phyloP scores from a whole-genome alignment of 768 basidiomycete genomes.

The Lenzites betulinus region DNA sequence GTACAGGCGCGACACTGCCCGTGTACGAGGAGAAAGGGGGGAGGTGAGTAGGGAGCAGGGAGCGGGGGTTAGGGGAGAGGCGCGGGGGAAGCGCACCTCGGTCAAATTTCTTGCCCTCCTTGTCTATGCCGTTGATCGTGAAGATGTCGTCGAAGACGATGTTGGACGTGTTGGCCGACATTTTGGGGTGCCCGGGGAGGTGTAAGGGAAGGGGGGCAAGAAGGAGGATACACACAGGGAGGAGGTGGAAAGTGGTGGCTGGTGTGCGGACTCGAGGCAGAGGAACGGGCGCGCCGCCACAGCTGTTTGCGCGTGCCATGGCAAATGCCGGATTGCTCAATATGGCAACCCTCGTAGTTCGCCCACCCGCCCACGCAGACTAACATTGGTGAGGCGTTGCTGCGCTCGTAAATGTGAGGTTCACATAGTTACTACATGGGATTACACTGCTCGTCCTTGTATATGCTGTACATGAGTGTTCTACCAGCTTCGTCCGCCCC shows the following conservation, averaged over 20 bases:
- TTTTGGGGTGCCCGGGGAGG: not conserved
- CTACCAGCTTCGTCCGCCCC: conserved; percentile 36
- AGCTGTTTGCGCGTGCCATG: not conserved
- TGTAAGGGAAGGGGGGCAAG: not conserved
- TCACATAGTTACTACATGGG: not conserved
- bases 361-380: not conserved
- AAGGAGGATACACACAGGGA: not conserved
- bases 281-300: not conserved
- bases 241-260: not conserved
- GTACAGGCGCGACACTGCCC: conserved; percentile 88
- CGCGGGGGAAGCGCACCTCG: conserved; percentile 61
- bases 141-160: conserved; percentile 96
- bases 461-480: not conserved
- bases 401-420: not conserved
- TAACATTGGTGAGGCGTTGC: no score
- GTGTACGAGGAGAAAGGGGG: not conserved
- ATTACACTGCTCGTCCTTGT: not conserved
- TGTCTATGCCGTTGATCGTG: conserved; percentile 79
- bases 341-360: conserved; percentile 4
- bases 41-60: not conserved
- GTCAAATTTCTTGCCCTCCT: conserved; percentile 97
- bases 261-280: not conserved
- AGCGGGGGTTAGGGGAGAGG: not conserved
- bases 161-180: conserved; percentile 51
- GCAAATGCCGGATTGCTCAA: not conserved